Conservation (phyloP, 768 basidiomycete genomes). For the Amanita pallidorosea region DNA sequence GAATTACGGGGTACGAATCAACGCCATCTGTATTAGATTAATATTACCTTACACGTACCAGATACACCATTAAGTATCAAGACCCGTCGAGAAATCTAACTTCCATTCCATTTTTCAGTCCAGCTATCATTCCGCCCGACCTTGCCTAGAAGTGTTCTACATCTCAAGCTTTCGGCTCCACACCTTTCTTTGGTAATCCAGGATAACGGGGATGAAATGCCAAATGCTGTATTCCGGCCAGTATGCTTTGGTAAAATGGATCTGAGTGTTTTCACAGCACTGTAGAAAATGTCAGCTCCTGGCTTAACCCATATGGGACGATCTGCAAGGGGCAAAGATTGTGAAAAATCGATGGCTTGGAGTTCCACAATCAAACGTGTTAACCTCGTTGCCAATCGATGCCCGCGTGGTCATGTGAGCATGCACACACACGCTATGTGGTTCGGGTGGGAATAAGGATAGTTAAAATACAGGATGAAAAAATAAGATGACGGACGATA, state of each 20-base stretch:
- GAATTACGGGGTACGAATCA: too few relatives aligned
- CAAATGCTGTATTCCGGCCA: slow-evolving; percentile 92
- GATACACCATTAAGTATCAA: not conserved
- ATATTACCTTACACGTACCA: not conserved
- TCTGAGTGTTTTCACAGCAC: slow-evolving; percentile 75
- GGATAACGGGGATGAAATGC: slow-evolving; percentile 79
- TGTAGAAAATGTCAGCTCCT: slow-evolving; percentile 19
- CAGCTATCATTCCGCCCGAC: not conserved
- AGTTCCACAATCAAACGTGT: not conserved
- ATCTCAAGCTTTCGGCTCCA: slow-evolving; percentile 27
- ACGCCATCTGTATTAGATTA: not conserved
- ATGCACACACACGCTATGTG: not conserved
- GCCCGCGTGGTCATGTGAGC: not conserved
- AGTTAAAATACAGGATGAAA: too few relatives aligned
- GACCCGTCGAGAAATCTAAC: not conserved
- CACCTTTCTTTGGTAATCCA: slow-evolving; percentile 77
- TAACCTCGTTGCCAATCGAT: not conserved
- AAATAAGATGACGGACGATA: too few relatives aligned
- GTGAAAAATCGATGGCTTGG: not conserved
- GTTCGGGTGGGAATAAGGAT: not conserved
- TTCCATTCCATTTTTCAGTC: not conserved
- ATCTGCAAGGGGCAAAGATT: not conserved
- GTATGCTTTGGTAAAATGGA: slow-evolving; percentile 75
- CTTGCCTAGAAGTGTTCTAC: not conserved
- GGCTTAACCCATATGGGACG: not conserved